These are phyloP conservation scores for Eimeria acervulina DNA, from an alignment of 169 alveolate species.

Conservation along the genomic window DNA sequence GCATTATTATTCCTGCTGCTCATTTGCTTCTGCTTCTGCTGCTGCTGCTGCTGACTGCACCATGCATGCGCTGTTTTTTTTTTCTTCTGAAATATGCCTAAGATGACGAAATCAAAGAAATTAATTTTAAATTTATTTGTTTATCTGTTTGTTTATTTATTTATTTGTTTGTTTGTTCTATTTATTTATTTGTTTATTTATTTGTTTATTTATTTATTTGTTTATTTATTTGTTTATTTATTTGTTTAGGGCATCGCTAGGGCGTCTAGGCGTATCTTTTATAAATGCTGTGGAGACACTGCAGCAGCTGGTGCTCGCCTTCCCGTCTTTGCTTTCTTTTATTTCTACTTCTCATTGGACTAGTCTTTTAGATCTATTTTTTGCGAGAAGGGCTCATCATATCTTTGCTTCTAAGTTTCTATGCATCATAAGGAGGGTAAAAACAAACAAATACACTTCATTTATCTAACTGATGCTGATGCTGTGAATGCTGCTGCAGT, in stretches of 20 bases:
- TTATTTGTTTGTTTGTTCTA: no score
- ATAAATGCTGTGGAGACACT: conserved; percentile 21
- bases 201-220: neutral
- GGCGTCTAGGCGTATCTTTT: conserved; percentile 47
- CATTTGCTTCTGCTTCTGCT: neutral
- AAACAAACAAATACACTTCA: no score
- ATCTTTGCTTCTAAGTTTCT: conserved; percentile 46
- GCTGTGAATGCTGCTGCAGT: conserved; percentile 40
- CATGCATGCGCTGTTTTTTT: neutral
- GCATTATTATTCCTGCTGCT: neutral
- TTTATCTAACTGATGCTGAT: neutral
- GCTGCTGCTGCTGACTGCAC: neutral
- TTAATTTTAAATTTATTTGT: no score
- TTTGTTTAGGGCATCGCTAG: conserved; percentile 7
- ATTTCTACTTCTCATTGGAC: neutral
- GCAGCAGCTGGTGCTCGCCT: conserved; percentile 18
- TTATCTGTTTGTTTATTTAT: no score
- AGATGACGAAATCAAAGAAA: no score
- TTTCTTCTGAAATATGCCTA: no score
- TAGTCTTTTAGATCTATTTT: neutral
- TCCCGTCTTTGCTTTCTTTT: neutral
- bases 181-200: no score
- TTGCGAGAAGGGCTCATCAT: neutral
- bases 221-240: no score
- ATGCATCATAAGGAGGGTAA: neutral